A percentile compares a stretch with the other conserved stretches of the same genome.
Conservation (phyloP, 2,329 filamentous ascomycete genomes). For the Aspergillus calidoustus region DNA sequence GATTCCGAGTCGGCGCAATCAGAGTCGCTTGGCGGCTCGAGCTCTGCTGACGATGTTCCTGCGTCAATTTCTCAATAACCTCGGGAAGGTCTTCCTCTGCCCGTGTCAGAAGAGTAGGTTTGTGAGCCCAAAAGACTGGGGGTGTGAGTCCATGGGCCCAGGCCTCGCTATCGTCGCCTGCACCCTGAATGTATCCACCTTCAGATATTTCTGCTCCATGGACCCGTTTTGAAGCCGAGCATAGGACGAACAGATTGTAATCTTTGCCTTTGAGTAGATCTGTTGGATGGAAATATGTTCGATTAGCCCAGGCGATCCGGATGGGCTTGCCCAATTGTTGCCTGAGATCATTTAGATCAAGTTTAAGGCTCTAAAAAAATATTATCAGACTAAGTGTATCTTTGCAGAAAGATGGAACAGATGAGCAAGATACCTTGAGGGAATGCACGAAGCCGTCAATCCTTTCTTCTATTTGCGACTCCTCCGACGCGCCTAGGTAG, state of each 20-base stretch:
- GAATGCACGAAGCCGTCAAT: slow-evolving; percentile 61
- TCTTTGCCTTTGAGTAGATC: slow-evolving; percentile 52
- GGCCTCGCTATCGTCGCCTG: slow-evolving; percentile 91
- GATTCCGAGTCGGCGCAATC: slow-evolving; percentile 45
- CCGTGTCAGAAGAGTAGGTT: slow-evolving; percentile 62
- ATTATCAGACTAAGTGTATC: slow-evolving; percentile 10
- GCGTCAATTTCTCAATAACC: slow-evolving; percentile 54
- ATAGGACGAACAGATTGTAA: slow-evolving; percentile 78
- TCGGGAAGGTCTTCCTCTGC: slow-evolving; percentile 67
- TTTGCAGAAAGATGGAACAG: neutral
- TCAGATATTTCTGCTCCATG: slow-evolving; percentile 70
- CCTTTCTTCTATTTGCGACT: slow-evolving; percentile 72
- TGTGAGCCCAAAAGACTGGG: slow-evolving; percentile 76
- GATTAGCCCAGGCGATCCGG: slow-evolving; percentile 79
- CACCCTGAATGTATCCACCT: slow-evolving; percentile 87
- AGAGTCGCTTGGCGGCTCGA: slow-evolving; percentile 31
- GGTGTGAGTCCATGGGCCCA: slow-evolving; percentile 86
- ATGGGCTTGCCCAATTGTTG: slow-evolving; percentile 71
- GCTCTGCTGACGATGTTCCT: slow-evolving; percentile 29
- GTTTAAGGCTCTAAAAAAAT: slow-evolving; percentile 59
- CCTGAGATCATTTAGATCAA: slow-evolving; percentile 62
- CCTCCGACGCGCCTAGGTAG: slow-evolving; percentile 74
- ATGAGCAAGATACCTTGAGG: slow-evolving; percentile 45
- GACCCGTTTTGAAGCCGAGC: slow-evolving; percentile 78
- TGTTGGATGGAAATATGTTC: slow-evolving; percentile 60